Conservation (phyloP, 441 rosid genomes). For the Gossypium trilobum region DNA sequence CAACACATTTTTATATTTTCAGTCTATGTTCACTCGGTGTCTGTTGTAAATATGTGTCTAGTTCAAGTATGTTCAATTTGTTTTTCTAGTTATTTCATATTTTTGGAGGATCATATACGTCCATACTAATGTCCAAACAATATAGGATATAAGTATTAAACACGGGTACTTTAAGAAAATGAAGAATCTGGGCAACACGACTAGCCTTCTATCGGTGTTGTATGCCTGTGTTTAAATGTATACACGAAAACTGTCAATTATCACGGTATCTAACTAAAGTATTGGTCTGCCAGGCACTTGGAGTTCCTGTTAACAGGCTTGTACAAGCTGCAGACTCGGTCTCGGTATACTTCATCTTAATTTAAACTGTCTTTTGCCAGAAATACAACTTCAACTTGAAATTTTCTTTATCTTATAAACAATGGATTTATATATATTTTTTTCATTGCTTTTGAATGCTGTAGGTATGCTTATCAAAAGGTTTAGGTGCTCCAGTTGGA, state of each 20-base stretch:
- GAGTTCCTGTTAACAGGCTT: constrained; percentile 70
- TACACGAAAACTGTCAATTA: neutral
- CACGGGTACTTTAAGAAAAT: neutral
- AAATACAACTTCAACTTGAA: too few species aligned
- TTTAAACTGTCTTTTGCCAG: too few species aligned
- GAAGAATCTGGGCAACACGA: neutral
- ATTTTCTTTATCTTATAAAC: too few species aligned
- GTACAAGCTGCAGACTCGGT: constrained; percentile 79
- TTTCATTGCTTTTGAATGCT: neutral
- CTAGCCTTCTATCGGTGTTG: neutral
- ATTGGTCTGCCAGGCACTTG: constrained; percentile 54
- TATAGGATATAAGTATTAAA: neutral
- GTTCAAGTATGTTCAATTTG: neutral
- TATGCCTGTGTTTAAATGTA: neutral
- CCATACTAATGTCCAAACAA: neutral
- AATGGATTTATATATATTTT: neutral
- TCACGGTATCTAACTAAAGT: constrained; percentile 15
- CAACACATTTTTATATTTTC: neutral
- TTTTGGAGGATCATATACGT: neutral
- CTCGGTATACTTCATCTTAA: constrained; percentile 35
- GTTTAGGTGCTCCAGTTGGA: constrained; percentile 90
- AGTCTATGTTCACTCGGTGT: neutral
- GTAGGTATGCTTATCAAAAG: constrained; percentile 82
- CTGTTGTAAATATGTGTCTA: neutral
- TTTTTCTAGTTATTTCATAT: neutral